Evolutionary conservation across 2,329 filamentous ascomycete genomes (phyloP).

Genomic region (Exophiala aquamarina): DNA sequence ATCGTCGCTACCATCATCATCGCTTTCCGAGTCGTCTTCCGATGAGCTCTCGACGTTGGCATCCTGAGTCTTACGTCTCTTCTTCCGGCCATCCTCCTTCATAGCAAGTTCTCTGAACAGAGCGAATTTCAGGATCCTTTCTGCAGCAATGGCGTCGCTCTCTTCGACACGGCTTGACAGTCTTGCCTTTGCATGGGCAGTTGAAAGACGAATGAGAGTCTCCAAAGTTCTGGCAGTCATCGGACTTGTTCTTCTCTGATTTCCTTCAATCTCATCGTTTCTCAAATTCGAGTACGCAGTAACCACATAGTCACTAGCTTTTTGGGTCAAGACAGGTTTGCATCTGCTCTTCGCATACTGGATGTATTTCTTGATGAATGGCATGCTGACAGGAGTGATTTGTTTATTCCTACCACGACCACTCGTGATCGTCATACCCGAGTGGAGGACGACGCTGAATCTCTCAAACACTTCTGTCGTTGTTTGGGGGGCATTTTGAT

Average conservation of each 20-base stretch:
- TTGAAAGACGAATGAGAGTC: conserved; percentile 95
- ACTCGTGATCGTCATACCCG: conserved; percentile 76
- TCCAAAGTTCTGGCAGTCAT: conserved; percentile 97
- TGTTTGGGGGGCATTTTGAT: conserved; percentile 68
- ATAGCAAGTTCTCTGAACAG: conserved; percentile 93
- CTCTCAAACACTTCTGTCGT: conserved; percentile 93
- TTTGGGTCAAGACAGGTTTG: conserved; percentile 86
- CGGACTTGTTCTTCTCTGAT: conserved; percentile 87
- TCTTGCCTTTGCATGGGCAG: conserved; percentile 89
- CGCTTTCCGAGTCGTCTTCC: conserved; percentile 55
- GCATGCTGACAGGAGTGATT: conserved; percentile 74
- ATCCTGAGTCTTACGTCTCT: conserved; percentile 75
- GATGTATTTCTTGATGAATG: conserved; percentile 99
- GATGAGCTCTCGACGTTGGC: conserved; percentile 65
- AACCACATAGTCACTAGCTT: conserved; percentile 87
- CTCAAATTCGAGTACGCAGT: conserved; percentile 87
- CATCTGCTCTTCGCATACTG: conserved; percentile 94
- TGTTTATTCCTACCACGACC: conserved; percentile 73
- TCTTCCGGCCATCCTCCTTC: conserved; percentile 66
- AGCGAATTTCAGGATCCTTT: conserved; percentile 87
- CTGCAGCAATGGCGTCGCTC: conserved; percentile 81
- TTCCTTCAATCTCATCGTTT: conserved; percentile 94
- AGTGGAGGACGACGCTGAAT: conserved; percentile 92
- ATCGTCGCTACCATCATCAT: conserved; percentile 40
- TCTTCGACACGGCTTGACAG: conserved; percentile 87